phyloP scores from a whole-genome alignment of 2,329 filamentous ascomycete genomes.

The Fusarium phyllophilum region DNA sequence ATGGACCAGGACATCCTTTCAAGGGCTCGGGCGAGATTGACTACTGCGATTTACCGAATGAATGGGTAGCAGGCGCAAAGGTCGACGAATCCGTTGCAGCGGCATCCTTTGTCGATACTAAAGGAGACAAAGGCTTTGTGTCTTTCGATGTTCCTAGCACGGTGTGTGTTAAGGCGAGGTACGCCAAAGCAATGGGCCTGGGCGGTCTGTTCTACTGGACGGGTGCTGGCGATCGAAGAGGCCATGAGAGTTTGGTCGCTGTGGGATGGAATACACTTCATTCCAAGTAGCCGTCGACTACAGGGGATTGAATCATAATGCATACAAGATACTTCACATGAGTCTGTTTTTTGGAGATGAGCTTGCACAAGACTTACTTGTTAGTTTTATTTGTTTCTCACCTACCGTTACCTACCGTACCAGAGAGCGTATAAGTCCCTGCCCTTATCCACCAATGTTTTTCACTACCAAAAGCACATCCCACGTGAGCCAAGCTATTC shows the following conservation, averaged over 20 bases:
- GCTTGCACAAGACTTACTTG: neutral
- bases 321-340: neutral
- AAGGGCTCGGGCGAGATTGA: conserved; percentile 64
- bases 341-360: neutral
- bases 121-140: conserved; percentile 61
- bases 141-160: conserved; percentile 72
- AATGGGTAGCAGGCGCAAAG: conserved; percentile 53
- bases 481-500: neutral
- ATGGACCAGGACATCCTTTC: conserved; percentile 63
- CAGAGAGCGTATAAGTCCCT: neutral
- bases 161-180: conserved; percentile 69
- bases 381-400: neutral
- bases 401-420: neutral
- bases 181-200: conserved; percentile 63
- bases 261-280: conserved; percentile 66
- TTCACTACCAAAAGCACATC: neutral
- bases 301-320: too few species aligned
- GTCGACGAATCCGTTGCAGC: conserved; percentile 65
- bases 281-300: neutral
- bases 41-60: conserved; percentile 68
- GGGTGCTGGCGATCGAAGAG: conserved; percentile 67
- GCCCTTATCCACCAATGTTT: neutral
- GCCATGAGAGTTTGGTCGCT: conserved; percentile 66
- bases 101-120: conserved; percentile 63
- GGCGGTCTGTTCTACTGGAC: conserved; percentile 77